Evolutionary conservation across 164 flowering plant genomes (phyloP), one percentile per base, ranked within the genome.

Genomic region (Aristolochia californica): DNA sequence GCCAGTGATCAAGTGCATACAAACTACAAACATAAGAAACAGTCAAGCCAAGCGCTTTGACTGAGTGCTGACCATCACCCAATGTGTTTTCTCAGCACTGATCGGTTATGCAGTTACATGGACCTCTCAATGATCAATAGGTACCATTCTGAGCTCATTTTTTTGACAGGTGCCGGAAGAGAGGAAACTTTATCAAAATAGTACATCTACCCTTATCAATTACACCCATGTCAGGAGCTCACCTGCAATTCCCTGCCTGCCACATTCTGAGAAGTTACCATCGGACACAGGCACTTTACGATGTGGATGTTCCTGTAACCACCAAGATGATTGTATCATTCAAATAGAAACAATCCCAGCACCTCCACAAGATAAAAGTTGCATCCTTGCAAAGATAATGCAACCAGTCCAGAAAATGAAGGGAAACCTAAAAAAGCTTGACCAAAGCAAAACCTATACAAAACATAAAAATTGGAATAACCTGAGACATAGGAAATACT

Each of bases 401-500:
- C 40, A 34, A 12, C 40, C 10, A 34, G 40, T 34, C 40, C 7
- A 34, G 40, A 47, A 47, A 47, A 1, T 8, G 18, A 17, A 16
- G 18, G 50, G n/a, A 3, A 47, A 14, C 22, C 3, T 17, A 47
- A 8, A 47, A 5, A 20, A 47, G 4, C 20, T 20, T 8, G 3
- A n/a, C 12, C 12, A 45, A 47, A 5, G 18, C 50, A 4, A 17
- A 20, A 47, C 20, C 3, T 47, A 47, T 47, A 1, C 22, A 47
- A 47, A 20, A n/a, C n/a, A n/a, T n/a, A n/a, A n/a, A n/a, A n/a
- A 11, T 4, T 5, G 20, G 18, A 17, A 47, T 47, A 68, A 90
- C 99, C 99, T 85, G 89, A 22, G 97, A 95, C 1, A 49, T 11
- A 18, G 99, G 99, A 64, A 94, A 94, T 25, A 94, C 95, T 22